Percentiles rank a stretch among this genome's conserved stretches.
Evolutionary conservation across 2,329 filamentous ascomycete species (phyloP).

Genomic region (Madurella mycetomatis): DNA sequence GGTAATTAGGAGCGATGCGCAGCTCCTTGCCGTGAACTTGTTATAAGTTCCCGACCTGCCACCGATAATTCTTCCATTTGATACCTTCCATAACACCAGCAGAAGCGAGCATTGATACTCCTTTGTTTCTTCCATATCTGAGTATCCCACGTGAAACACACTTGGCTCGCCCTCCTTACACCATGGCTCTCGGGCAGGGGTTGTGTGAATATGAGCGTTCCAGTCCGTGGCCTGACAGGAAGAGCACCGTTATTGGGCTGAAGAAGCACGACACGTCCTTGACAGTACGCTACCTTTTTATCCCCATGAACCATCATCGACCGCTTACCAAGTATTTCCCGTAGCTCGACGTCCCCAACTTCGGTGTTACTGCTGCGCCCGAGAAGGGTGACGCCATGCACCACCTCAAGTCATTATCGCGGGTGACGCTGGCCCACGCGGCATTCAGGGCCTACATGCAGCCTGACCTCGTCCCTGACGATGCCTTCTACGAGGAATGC

Average conservation of each 20-base stretch:
- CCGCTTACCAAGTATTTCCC: not conserved
- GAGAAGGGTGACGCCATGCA: not conserved
- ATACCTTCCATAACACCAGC: no score
- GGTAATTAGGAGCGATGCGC: no score
- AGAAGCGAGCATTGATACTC: no score
- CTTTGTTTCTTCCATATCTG: not conserved
- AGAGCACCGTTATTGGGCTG: conserved; percentile 3
- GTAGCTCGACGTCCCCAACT: conserved; percentile 14
- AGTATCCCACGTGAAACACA: not conserved
- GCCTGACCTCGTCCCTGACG: not conserved
- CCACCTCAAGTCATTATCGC: not conserved
- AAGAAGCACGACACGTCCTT: not conserved
- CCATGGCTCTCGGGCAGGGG: conserved; percentile 2
- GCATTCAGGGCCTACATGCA: conserved; percentile 9
- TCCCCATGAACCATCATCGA: no score
- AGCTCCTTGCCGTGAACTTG: no score
- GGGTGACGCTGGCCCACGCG: conserved; percentile 7
- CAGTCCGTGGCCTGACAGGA: conserved; percentile 4
- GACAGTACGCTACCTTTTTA: not conserved
- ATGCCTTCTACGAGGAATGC: conserved; percentile 10
- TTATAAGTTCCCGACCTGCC: no score
- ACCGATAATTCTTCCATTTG: no score
- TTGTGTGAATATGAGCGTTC: conserved; percentile 7
- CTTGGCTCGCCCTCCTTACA: not conserved
- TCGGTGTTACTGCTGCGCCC: not conserved